A percentile compares a stretch with the other conserved stretches of the same genome.
Evolutionary conservation across 2,329 filamentous ascomycete species (phyloP).

Genomic region (Curvularia hawaiiensis): DNA sequence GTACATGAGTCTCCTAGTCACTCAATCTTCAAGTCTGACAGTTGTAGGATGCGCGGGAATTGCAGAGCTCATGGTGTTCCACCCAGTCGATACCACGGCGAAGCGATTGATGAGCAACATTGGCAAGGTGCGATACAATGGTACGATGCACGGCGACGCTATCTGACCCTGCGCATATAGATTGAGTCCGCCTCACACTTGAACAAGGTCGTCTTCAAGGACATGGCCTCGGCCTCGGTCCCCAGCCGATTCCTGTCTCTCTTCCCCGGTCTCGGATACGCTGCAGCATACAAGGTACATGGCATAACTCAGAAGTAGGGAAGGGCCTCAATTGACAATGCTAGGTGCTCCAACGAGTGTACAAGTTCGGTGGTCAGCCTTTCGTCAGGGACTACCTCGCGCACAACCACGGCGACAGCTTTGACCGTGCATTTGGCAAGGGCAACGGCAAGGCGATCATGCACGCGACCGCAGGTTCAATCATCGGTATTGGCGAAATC

Average conservation of each 20-base stretch:
- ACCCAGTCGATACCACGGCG: conserved; percentile 86
- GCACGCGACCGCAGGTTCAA: conserved; percentile 91
- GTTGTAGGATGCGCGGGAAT: conserved; percentile 85
- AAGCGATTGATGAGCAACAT: conserved; percentile 99
- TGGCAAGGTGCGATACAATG: conserved; percentile 61
- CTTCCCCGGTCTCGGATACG: conserved; percentile 96
- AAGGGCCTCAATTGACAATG: conserved; percentile 17
- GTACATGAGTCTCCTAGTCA: conserved; percentile 55
- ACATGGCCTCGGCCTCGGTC: conserved; percentile 74
- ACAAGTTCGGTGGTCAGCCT: conserved; percentile 98
- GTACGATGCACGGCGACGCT: not conserved
- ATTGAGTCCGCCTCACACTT: conserved; percentile 67
- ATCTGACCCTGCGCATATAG: conserved; percentile 45
- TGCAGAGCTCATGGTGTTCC: conserved; percentile 87
- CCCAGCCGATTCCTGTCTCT: conserved; percentile 88
- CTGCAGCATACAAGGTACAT: conserved; percentile 88
- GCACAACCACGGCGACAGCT: conserved; percentile 77
- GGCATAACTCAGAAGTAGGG: conserved; percentile 10
- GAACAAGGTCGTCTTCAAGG: conserved; percentile 92
- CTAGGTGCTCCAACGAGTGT: conserved; percentile 87
- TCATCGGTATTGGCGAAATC: conserved; percentile 98
- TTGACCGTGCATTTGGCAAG: conserved; percentile 90
- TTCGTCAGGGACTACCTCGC: conserved; percentile 89
- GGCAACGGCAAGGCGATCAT: conserved; percentile 98
- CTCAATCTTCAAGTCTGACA: conserved; percentile 16